Conservation (phyloP, 495 filamentous ascomycete species). For the Hyaloscypha finlandica region DNA sequence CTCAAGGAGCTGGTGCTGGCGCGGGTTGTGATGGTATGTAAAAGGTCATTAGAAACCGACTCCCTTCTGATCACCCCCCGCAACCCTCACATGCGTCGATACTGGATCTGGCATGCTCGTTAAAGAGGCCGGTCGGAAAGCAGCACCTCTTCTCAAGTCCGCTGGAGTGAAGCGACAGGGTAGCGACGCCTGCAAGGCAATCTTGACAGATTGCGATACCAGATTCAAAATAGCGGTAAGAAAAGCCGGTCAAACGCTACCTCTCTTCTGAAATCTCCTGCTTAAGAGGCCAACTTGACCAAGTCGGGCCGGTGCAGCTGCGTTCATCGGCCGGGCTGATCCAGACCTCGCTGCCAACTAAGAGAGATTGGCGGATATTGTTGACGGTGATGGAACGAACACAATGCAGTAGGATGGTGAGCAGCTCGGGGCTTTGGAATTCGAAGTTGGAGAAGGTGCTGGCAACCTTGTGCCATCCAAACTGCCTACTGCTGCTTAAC, state of each 20-base stretch:
- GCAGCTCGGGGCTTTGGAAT: conserved; percentile 9
- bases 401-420: conserved; percentile 8
- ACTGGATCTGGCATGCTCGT: conserved; percentile 13
- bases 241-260: conserved; percentile 11
- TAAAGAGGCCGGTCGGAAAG: conserved; percentile 18
- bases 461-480: conserved; percentile 18
- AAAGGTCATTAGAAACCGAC: not conserved
- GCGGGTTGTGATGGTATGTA: conserved; percentile 12
- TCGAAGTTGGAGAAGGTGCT: conserved; percentile 7
- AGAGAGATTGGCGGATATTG: conserved; percentile 10
- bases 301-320: conserved; percentile 16
- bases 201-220: conserved; percentile 14
- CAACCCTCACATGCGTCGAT: conserved; percentile 18
- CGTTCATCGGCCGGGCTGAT: conserved; percentile 3
- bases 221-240: conserved; percentile 5
- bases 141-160: conserved; percentile 12
- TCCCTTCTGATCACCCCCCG: not conserved
- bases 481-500: not conserved
- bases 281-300: conserved; percentile 19
- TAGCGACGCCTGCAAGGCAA: conserved; percentile 8
- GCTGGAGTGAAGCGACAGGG: conserved; percentile 19
- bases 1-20: conserved; percentile 13
- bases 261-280: conserved; percentile 6
- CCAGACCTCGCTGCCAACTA: conserved; percentile 12
- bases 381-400: conserved; percentile 11